phyloP scores from a whole-genome alignment of 2,329 filamentous ascomycete species.

The Coniochaeta prunicola region DNA sequence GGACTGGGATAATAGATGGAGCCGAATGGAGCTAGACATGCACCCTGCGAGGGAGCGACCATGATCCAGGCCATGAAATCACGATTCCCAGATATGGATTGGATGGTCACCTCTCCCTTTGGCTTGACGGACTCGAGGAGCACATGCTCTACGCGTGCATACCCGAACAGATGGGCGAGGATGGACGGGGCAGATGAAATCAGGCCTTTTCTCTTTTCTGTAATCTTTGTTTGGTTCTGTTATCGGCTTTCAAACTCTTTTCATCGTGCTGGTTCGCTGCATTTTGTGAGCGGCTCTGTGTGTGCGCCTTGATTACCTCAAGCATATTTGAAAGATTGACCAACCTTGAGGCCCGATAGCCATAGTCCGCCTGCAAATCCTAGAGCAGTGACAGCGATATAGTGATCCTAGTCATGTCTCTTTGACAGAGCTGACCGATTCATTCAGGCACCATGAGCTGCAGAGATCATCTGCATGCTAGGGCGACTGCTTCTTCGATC shows the following conservation, averaged over 20 bases:
- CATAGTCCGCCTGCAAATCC: background rate
- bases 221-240: background rate
- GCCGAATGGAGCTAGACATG: background rate
- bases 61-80: background rate
- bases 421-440: background rate
- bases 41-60: background rate
- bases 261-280: background rate
- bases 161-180: background rate
- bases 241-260: background rate
- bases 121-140: background rate
- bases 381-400: too few species aligned
- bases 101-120: background rate
- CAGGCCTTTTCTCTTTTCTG: background rate
- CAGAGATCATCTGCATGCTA: background rate
- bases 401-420: background rate
- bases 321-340: background rate
- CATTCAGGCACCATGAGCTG: background rate
- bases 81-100: background rate
- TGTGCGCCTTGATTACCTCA: background rate
- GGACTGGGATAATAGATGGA: background rate
- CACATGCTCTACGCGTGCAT: background rate
- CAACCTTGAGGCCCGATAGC: background rate
- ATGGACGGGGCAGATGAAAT: background rate
- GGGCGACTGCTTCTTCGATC: background rate
- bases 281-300: background rate